Evolutionary conservation across 1,139 yeast genomes (phyloP).

Genomic region (Scheffersomyces parashehatae): DNA sequence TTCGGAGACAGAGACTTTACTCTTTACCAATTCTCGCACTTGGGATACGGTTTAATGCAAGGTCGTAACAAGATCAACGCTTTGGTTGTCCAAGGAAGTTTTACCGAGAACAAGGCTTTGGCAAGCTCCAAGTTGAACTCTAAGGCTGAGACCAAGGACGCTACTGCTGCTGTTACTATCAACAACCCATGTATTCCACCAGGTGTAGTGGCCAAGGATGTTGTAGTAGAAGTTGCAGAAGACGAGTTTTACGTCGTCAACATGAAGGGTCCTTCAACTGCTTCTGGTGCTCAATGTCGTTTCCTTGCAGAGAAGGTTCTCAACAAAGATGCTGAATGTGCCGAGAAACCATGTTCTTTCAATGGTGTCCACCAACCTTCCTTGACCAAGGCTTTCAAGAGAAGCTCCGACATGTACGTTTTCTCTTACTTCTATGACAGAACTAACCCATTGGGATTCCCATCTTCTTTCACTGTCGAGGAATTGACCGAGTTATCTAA

Average conservation of each 20-base stretch:
- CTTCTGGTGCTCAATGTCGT: conserved; percentile 73
- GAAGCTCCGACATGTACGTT: conserved; percentile 73
- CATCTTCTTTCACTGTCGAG: conserved; percentile 78
- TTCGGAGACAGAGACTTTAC: conserved; percentile 81
- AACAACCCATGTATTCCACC: conserved; percentile 89
- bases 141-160: conserved; percentile 40
- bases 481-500: conserved; percentile 82
- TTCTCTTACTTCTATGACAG: conserved; percentile 95
- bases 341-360: conserved; percentile 83
- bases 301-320: conserved; percentile 77
- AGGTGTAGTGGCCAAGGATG: conserved; percentile 53
- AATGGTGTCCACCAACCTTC: conserved; percentile 98
- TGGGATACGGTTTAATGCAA: conserved; percentile 94
- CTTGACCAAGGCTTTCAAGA: conserved; percentile 69
- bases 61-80: conserved; percentile 83
- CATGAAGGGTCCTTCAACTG: conserved; percentile 67
- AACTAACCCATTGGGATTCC: conserved; percentile 93
- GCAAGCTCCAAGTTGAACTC: conserved; percentile 30
- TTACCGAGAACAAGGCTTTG: conserved; percentile 33
- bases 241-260: conserved; percentile 59
- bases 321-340: conserved; percentile 80
- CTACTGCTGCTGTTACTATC: conserved; percentile 43
- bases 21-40: conserved; percentile 92
- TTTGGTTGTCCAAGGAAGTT: conserved; percentile 51
- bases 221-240: conserved; percentile 53